Evolutionary conservation across 164 flowering plant genomes (phyloP).

Genomic region (Amborella trichopoda): DNA sequence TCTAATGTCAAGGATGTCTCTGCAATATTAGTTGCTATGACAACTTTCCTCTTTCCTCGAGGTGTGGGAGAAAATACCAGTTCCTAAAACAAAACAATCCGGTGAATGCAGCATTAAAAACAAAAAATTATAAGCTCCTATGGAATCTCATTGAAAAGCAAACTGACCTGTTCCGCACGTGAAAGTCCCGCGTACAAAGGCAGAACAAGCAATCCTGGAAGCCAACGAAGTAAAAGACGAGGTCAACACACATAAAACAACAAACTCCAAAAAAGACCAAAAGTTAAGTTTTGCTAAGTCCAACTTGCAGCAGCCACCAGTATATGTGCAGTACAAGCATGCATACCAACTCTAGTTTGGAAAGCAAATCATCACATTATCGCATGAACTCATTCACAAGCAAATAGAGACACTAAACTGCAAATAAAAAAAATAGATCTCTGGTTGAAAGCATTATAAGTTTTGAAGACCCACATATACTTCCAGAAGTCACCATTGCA

Average conservation of each 20-base stretch:
- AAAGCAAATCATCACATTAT: too few relatives aligned
- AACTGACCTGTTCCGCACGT: conserved; percentile 79
- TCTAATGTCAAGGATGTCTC: conserved; percentile 96
- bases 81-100: conserved; percentile 34
- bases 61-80: conserved; percentile 81
- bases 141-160: not conserved
- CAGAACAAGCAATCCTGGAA: conserved; percentile 59
- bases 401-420: too few relatives aligned
- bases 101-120: not conserved
- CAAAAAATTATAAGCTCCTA: not conserved
- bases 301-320: too few relatives aligned
- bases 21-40: conserved; percentile 92
- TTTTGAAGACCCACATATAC: too few relatives aligned
- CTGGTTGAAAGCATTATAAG: too few relatives aligned
- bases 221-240: too few relatives aligned
- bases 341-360: too few relatives aligned
- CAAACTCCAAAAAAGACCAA: not conserved
- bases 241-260: not conserved
- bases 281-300: too few relatives aligned
- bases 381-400: too few relatives aligned
- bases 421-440: too few relatives aligned
- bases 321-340: too few relatives aligned
- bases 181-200: conserved; percentile 90
- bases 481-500: too few relatives aligned
- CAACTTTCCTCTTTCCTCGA: conserved; percentile 89